phyloP scores from a whole-genome alignment of 2,329 filamentous ascomycete species.

The Teratosphaeria nubilosa region DNA sequence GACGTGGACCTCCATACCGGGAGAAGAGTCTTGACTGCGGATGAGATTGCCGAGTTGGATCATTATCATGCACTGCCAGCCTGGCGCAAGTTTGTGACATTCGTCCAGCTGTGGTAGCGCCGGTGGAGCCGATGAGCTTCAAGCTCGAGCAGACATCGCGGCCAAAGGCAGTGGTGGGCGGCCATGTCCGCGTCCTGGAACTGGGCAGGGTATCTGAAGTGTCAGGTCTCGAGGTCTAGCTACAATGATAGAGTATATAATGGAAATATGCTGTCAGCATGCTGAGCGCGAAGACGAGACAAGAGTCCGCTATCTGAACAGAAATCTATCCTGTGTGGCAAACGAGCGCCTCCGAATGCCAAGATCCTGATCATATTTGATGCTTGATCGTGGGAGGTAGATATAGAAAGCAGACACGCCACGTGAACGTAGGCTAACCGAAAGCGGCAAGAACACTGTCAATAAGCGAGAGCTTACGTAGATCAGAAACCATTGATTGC shows the following conservation, averaged over 20 bases:
- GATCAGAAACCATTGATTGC: background rate
- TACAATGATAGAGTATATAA: too few relatives aligned
- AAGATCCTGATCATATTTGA: too few relatives aligned
- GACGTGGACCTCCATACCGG: constrained; percentile 5
- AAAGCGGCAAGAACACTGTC: background rate
- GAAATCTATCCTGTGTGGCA: too few relatives aligned
- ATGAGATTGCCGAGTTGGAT: constrained; percentile 11
- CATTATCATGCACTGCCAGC: constrained; percentile 4
- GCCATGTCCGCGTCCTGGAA: too few relatives aligned
- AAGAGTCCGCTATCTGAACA: too few relatives aligned
- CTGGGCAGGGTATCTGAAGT: too few relatives aligned
- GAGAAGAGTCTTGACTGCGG: constrained; percentile 3
- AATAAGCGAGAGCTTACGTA: background rate
- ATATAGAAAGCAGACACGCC: background rate
- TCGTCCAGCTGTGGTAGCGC: background rate
- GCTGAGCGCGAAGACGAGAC: too few relatives aligned
- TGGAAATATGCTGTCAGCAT: too few relatives aligned
- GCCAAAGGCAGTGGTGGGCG: background rate
- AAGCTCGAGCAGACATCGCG: background rate
- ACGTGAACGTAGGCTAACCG: background rate
- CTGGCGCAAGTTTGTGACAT: background rate
- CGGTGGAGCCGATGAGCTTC: background rate
- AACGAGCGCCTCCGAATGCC: too few relatives aligned
- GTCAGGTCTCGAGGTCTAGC: too few relatives aligned
- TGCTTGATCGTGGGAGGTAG: background rate